Percentiles rank a stretch among this genome's conserved stretches.
Conservation (phyloP, 345 rosid species). For the Eucalyptus brandiana region DNA sequence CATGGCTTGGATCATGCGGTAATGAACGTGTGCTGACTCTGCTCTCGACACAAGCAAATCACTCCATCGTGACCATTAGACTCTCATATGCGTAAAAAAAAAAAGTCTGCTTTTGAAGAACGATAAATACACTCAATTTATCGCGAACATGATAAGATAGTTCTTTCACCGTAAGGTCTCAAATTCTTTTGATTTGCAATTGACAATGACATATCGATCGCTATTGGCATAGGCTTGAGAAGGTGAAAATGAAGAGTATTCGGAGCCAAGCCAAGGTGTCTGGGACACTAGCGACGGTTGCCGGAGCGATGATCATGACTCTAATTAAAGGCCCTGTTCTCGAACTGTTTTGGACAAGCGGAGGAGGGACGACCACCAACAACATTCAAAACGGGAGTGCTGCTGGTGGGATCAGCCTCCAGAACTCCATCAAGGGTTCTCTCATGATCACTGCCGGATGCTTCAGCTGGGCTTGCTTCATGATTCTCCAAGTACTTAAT, state of each 20-base stretch:
- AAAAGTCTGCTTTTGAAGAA: neutral
- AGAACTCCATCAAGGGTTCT: conserved; percentile 58
- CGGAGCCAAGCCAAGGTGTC: conserved; percentile 55
- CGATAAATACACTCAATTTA: neutral
- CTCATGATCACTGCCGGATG: conserved; percentile 51
- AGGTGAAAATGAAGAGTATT: conserved; percentile 33
- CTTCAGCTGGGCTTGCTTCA: conserved; percentile 74
- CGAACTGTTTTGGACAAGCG: conserved; percentile 44
- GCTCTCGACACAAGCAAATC: neutral
- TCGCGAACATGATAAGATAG: neutral
- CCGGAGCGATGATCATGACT: conserved; percentile 93
- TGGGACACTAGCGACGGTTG: conserved; percentile 74
- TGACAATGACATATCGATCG: neutral
- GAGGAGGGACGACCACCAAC: neutral
- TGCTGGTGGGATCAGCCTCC: conserved; percentile 22
- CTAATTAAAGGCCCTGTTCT: conserved; percentile 53
- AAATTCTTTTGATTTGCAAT: neutral
- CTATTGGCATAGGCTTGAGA: conserved; percentile 41
- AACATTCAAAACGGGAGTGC: conserved; percentile 10
- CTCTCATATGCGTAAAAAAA: neutral
- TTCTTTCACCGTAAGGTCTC: neutral
- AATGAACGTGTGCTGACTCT: neutral
- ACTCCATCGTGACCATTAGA: neutral
- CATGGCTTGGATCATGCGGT: conserved; percentile 63
- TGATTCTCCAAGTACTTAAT: conserved; percentile 40